Conservation (phyloP, 1,284 basidiomycete genomes). For the Xanthoconium separans region DNA sequence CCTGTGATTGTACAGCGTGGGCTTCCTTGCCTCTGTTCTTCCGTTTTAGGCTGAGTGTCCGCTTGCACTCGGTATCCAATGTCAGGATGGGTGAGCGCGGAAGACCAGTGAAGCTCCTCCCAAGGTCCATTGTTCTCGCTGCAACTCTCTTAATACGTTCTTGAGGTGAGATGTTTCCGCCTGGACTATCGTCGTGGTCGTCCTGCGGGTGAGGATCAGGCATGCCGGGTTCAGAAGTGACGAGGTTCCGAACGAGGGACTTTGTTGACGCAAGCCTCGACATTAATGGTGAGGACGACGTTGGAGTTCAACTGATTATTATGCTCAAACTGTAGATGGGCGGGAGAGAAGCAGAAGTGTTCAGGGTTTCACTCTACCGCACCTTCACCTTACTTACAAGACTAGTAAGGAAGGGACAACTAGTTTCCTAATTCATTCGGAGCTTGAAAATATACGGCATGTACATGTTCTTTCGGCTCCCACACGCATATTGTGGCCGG, state of each 20-base stretch:
- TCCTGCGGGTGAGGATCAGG: constrained; percentile 12
- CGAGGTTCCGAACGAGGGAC: constrained; percentile 21
- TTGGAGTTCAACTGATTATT: constrained; percentile 8
- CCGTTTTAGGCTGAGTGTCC: constrained; percentile 55
- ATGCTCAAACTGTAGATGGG: neutral
- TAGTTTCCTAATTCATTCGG: constrained; percentile 18
- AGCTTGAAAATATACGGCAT: constrained; percentile 14
- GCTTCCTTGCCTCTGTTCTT: constrained; percentile 50
- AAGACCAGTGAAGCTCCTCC: constrained; percentile 49
- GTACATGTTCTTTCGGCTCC: constrained; percentile 7
- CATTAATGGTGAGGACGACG: constrained; percentile 18
- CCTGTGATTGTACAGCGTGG: constrained; percentile 24
- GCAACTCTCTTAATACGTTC: constrained; percentile 40
- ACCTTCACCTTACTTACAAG: neutral
- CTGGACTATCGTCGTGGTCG: constrained; percentile 24
- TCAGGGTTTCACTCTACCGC: constrained; percentile 15
- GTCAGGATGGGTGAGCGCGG: constrained; percentile 31
- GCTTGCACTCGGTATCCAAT: constrained; percentile 43
- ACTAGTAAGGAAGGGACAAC: no score
- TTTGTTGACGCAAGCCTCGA: constrained; percentile 28
- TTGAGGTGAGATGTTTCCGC: constrained; percentile 45
- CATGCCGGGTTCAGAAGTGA: constrained; percentile 18
- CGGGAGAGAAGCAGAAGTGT: constrained; percentile 1
- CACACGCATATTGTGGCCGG: constrained; percentile 7
- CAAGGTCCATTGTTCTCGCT: constrained; percentile 56